Percentiles rank a stretch among this genome's conserved stretches.
Evolutionary conservation across 1,284 basidiomycete genomes (phyloP).

Genomic region (Taiwanofungus camphoratus): DNA sequence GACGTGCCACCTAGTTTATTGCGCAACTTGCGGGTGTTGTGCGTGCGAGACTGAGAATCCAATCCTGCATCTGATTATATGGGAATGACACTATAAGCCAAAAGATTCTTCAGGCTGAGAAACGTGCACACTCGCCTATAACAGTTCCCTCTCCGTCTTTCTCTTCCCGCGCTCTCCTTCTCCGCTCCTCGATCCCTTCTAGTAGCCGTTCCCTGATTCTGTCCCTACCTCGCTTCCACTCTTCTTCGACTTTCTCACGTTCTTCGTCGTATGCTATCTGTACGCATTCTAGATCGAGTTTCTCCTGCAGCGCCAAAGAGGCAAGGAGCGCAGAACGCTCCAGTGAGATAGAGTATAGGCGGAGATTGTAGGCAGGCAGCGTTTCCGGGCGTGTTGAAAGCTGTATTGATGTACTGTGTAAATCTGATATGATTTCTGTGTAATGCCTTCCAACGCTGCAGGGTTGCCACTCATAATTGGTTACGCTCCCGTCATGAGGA

Average conservation of each 20-base stretch:
- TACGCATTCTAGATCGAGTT: conserved; percentile 53
- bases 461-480: neutral
- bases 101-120: neutral
- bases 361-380: conserved; percentile 57
- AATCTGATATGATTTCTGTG: conserved; percentile 46
- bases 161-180: conserved; percentile 70
- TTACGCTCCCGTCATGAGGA: too few relatives aligned
- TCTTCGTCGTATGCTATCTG: conserved; percentile 73
- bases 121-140: conserved; percentile 39
- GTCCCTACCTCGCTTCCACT: conserved; percentile 67
- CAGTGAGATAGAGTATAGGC: conserved; percentile 63
- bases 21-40: conserved; percentile 73
- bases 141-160: conserved; percentile 74
- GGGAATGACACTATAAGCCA: conserved; percentile 6
- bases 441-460: conserved; percentile 43
- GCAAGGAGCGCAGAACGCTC: conserved; percentile 69
- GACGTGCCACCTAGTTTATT: conserved; percentile 66
- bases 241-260: conserved; percentile 67
- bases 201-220: conserved; percentile 65
- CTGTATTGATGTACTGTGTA: conserved; percentile 52
- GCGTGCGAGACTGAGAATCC: conserved; percentile 70
- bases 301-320: conserved; percentile 59
- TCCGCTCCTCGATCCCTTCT: conserved; percentile 77
- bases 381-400: conserved; percentile 62
- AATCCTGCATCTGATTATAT: conserved; percentile 50